phyloP scores from a whole-genome alignment of 306 rosid genomes.

The Chamaecrista fasciculata region DNA sequence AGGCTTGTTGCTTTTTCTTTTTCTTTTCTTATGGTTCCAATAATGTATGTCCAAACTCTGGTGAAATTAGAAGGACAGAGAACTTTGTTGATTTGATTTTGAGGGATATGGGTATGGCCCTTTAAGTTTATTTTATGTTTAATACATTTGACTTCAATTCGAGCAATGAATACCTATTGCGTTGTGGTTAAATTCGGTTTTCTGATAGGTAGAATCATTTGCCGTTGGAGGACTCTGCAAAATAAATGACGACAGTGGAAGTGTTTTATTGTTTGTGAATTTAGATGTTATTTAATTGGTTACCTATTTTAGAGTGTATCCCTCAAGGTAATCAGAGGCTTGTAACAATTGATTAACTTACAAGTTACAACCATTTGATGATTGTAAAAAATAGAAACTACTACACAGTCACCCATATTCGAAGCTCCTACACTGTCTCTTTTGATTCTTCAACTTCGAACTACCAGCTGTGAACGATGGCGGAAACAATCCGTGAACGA shows the following conservation, averaged over 20 bases:
- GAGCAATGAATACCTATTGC: slow-evolving; percentile 20
- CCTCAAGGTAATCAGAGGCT: background rate
- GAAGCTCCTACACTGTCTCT: no score
- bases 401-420: no score
- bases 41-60: slow-evolving; percentile 12
- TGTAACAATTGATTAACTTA: background rate
- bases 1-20: background rate
- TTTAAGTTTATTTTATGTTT: background rate
- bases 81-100: slow-evolving; percentile 9
- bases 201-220: background rate
- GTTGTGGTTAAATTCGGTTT: background rate
- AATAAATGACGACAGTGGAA: background rate
- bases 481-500: no score
- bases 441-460: no score
- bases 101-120: background rate
- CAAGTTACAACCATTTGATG: no score
- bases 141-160: slow-evolving; percentile 10
- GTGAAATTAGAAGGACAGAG: slow-evolving; percentile 11
- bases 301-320: background rate
- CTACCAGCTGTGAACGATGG: no score
- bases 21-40: slow-evolving; percentile 7
- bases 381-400: no score
- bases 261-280: background rate
- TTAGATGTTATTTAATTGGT: background rate
- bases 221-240: background rate